phyloP scores from a whole-genome alignment of 148 eudicot genomes.

The Nepenthes mirabilis region DNA sequence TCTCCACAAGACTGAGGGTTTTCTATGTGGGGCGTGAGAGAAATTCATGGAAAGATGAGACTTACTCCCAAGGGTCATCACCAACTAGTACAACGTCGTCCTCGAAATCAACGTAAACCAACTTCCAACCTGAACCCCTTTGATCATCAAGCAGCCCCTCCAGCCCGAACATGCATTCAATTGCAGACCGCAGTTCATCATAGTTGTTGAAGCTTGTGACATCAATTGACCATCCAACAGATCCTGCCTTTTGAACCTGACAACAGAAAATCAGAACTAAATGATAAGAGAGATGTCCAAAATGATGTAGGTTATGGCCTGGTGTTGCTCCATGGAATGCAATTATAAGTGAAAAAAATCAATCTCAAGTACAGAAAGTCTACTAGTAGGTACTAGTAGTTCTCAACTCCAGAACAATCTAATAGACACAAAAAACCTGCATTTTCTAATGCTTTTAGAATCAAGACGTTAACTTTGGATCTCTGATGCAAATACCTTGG shows the following conservation, averaged over 20 bases:
- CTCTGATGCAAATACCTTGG: slow-evolving; percentile 38
- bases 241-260: slow-evolving; percentile 96
- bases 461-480: not conserved
- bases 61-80: slow-evolving; percentile 99
- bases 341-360: no score
- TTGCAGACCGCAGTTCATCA: slow-evolving; percentile 61
- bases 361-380: no score
- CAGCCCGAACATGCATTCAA: slow-evolving; percentile 90
- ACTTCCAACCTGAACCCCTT: slow-evolving; percentile 65
- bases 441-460: not conserved
- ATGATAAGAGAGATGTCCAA: not conserved
- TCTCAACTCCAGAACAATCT: no score
- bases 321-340: no score
- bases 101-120: slow-evolving; percentile 93
- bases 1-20: no score
- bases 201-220: slow-evolving; percentile 78
- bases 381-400: no score
- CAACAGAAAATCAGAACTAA: not conserved
- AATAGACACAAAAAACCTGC: no score
- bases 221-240: slow-evolving; percentile 95
- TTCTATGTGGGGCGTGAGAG: no score
- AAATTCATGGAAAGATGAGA: slow-evolving; percentile 1
- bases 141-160: slow-evolving; percentile 66
- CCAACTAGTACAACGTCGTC: slow-evolving; percentile 89
- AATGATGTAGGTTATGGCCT: no score